Evolutionary conservation across 768 basidiomycete species (phyloP), one percentile per base, ranked within the genome.

Genomic region (Podaxis mareebaensis): DNA sequence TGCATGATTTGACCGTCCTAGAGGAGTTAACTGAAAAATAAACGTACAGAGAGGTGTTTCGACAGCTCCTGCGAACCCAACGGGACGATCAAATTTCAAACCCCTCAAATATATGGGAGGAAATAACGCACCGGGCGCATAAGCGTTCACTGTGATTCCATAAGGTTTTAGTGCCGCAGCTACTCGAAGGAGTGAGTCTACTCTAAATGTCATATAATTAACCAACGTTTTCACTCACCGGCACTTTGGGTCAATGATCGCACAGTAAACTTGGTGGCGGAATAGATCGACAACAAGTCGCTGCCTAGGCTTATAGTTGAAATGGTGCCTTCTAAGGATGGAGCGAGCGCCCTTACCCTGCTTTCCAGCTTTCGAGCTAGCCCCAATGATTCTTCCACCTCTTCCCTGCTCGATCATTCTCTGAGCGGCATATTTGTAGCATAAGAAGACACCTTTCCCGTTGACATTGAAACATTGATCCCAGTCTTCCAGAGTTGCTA

Each of bases 361-460:
- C 60, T 75, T 74, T 30, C 73, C 78, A 0, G 70, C 64, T 0
- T 70, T 8, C 1, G 78, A 79, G 1, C 68, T 68, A 2, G 78
- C 76, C 53, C 88, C 83, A 33, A 88, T 79, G 61, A 90, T 84
- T 22, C 82, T 76, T 1, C 87, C 85, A 15, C 85, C 81, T 5
- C 72, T 73, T 0, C 81, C 79, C 73, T 84, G 83, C 10, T 87
- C 76, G n/a, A 73, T 73, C 89, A 90, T 90, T 66, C 84, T 81
- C 60, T 74, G 74, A 22, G 85, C 87, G 2, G 87, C 89, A 64
- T 87, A 78, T 59, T 88, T 85, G 48, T 88, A 89, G 69, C 85
- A 89, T 65, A 85, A 78, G 74, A 85, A 87, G 3, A 79, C 74
- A 36, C 86, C 87, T 60, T 83, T 80, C 63, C 81, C 76, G 67